These are phyloP conservation scores for Mycogone perniciosa DNA, from an alignment of 2,329 filamentous ascomycete species.

Conservation along the genomic window DNA sequence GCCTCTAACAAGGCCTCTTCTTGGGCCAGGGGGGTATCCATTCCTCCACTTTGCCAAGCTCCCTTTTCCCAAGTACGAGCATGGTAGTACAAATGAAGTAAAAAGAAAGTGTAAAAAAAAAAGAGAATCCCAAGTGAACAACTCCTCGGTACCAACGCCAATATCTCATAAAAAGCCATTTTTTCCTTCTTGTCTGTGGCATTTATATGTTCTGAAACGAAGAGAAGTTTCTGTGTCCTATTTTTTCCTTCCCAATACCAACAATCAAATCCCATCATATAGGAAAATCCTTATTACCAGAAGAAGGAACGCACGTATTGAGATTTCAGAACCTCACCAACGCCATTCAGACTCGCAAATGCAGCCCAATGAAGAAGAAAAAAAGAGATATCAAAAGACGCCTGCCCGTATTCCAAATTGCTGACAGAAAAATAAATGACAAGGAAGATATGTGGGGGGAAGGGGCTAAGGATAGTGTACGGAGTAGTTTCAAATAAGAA, in stretches of 20 bases:
- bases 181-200: neutral
- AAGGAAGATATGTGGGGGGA: neutral
- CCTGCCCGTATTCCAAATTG: slow-evolving; percentile 7
- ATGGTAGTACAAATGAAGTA: neutral
- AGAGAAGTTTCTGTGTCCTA: slow-evolving; percentile 4
- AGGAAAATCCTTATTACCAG: neutral
- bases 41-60: slow-evolving; percentile 6
- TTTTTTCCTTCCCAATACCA: slow-evolving; percentile 1
- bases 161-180: neutral
- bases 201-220: slow-evolving; percentile 1
- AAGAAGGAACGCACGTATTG: neutral
- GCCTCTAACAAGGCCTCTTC: slow-evolving; percentile 7
- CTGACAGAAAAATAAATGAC: neutral
- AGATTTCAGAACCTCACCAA: neutral
- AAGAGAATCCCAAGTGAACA: neutral
- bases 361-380: neutral
- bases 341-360: neutral
- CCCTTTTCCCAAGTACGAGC: neutral
- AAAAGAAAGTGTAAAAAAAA: neutral
- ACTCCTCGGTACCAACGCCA: neutral
- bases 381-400: neutral
- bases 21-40: neutral
- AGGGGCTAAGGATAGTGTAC: neutral
- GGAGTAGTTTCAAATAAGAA: neutral
- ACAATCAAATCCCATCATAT: neutral